Percentiles rank a stretch among this genome's conserved stretches.
Evolutionary conservation across 441 rosid genomes (phyloP).

Genomic region (Adansonia madagascariensis): DNA sequence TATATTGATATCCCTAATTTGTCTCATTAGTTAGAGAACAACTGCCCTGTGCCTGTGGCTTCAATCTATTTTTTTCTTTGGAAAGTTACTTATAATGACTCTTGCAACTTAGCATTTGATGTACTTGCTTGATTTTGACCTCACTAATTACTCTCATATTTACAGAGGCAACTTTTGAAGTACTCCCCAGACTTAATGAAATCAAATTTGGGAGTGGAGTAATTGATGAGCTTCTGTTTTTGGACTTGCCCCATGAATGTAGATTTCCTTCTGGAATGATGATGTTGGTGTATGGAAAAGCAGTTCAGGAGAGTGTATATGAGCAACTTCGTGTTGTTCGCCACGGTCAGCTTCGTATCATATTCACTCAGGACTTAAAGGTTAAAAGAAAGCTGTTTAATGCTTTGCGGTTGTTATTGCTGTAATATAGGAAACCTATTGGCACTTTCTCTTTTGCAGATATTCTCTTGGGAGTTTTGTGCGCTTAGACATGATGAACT

Average conservation of each 20-base stretch:
- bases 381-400: conserved; percentile 40
- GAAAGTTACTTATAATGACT: neutral
- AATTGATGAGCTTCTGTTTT: conserved; percentile 88
- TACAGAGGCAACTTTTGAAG: conserved; percentile 96
- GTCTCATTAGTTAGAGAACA: too few species aligned
- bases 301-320: conserved; percentile 95
- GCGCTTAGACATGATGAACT: conserved; percentile 94
- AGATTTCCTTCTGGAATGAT: conserved; percentile 79
- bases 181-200: conserved; percentile 92
- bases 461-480: conserved; percentile 97
- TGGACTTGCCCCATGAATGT: conserved; percentile 83
- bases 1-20: too few species aligned
- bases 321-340: conserved; percentile 98
- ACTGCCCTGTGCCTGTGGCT: neutral
- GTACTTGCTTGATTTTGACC: neutral
- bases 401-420: conserved; percentile 12
- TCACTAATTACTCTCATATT: neutral
- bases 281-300: conserved; percentile 87
- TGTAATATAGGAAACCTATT: conserved; percentile 20
- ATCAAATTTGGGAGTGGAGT: conserved; percentile 98
- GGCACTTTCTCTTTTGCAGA: conserved; percentile 47
- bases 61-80: neutral
- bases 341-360: conserved; percentile 93
- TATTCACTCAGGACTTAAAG: conserved; percentile 91
- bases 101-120: neutral